A percentile compares a stretch with the other conserved stretches of the same genome.
Conservation (phyloP, 163 green algal species). For the Chlamydomonas reinhardtii region DNA sequence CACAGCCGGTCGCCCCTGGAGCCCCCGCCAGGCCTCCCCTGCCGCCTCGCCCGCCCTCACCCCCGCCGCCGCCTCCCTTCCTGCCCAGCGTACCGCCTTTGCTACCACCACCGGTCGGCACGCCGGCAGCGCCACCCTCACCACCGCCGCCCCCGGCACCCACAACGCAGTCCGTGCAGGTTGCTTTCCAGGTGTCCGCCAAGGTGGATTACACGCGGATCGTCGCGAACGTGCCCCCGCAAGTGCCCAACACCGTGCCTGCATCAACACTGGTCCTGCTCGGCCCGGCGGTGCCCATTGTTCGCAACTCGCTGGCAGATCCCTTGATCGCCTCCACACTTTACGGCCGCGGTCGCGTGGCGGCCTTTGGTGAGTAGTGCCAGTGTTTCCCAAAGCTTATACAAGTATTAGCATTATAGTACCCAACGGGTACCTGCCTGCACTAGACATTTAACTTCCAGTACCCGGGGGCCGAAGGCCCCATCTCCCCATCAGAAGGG, state of each 20-base stretch:
- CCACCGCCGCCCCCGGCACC: constrained; percentile 1
- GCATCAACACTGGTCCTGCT: background rate
- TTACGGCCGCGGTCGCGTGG: constrained; percentile 13
- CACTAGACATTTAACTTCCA: no score
- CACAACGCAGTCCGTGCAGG: background rate
- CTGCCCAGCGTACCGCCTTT: no score
- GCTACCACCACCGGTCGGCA: no score
- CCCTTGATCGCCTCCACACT: background rate
- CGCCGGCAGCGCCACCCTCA: no score
- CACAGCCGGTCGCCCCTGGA: background rate
- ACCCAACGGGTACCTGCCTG: no score
- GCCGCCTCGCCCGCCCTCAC: background rate
- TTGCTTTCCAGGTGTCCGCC: background rate
- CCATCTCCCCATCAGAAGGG: no score
- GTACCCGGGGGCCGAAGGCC: no score
- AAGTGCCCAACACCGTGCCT: background rate
- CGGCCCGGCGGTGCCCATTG: background rate
- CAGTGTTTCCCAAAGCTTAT: no score
- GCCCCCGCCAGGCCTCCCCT: background rate
- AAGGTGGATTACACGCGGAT: background rate
- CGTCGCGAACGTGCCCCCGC: background rate
- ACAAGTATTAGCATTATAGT: no score
- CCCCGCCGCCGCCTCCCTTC: no score
- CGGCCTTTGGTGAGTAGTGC: background rate
- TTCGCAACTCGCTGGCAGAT: background rate